Evolutionary conservation across 768 basidiomycete species (phyloP), one percentile per base, ranked within the genome.

Genomic region (Omphalotus guepiniiformis): DNA sequence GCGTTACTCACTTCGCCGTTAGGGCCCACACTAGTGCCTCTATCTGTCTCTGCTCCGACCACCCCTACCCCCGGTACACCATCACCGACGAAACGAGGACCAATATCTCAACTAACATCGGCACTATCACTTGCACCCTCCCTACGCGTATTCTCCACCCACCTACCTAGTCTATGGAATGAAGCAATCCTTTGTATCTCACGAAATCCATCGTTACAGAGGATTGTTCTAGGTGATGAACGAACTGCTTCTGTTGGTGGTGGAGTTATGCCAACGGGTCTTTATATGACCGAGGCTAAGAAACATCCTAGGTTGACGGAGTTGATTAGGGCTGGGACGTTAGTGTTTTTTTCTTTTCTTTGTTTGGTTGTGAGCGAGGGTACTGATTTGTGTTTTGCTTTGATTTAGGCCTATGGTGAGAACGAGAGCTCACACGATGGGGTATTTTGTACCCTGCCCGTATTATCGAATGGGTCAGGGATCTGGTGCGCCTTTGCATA

Each of bases 141-240:
- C 9, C 65, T 85, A 4, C 75, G 70, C 52, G 70, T 66, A 2
- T 68, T 85, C 43, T 64, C 70, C 48, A 77, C 82, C 0, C 69
- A 74, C 37, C 64, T 82, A 5, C 83, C 83, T 2, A 69, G 74
- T 3, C 64, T 82, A 0, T 84, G 82, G 83, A 80, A 77, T 60
- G 65, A 71, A 36, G 55, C 75, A 12, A 69, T 83, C 47, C 71
- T 79, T 48, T 54, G 70, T 35, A 66, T 83, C 30, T 67, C 76
- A 32, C 44, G 57, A 6, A 83, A 83, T 60, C 70, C 74, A 0
- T 47, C 62, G 2, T 67, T 83, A 41, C 66, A 76, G 53, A 68
- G 72, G 36, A 72, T 83, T 55, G 61, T 72, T 2, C 55, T 72
- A 2, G 54, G 58, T 3, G 64, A 66, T 27, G 55, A 53, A 16